Evolutionary conservation across 2,329 filamentous ascomycete genomes (phyloP).

Genomic region (Scytalidium lignicola): DNA sequence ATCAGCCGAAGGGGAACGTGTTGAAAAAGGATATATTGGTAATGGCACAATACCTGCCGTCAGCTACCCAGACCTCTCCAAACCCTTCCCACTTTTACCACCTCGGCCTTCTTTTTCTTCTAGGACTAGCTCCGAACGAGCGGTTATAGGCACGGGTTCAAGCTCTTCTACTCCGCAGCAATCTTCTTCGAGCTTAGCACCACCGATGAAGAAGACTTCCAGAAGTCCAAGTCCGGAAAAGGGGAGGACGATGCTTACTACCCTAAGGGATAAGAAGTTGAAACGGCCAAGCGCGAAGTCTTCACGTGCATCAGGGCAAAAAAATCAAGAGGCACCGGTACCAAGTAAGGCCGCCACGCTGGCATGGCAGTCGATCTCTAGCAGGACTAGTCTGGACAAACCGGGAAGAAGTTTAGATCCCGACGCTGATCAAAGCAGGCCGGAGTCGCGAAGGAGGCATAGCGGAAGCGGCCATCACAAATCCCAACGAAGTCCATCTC

Average conservation of each 20-base stretch:
- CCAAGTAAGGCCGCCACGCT: slow-evolving; percentile 60
- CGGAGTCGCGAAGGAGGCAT: slow-evolving; percentile 16
- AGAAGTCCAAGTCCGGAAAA: slow-evolving; percentile 55
- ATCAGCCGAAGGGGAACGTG: slow-evolving; percentile 20
- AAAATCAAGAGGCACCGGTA: slow-evolving; percentile 42
- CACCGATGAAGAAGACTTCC: slow-evolving; percentile 29
- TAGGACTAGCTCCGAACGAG: slow-evolving; percentile 46
- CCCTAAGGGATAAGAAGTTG: slow-evolving; percentile 46
- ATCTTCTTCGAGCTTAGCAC: slow-evolving; percentile 9
- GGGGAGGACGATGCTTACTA: slow-evolving; percentile 54
- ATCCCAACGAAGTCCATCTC: slow-evolving; percentile 11
- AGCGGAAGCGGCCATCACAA: slow-evolving; percentile 14
- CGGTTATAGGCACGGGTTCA: slow-evolving; percentile 31
- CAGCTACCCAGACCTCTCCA: slow-evolving; percentile 75
- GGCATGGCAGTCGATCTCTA: slow-evolving; percentile 42
- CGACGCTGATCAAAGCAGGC: slow-evolving; percentile 19
- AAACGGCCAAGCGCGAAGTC: slow-evolving; percentile 30
- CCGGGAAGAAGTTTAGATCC: slow-evolving; percentile 22
- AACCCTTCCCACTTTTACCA: slow-evolving; percentile 54
- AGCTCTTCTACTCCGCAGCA: background rate
- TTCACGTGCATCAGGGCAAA: slow-evolving; percentile 30
- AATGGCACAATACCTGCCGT: slow-evolving; percentile 77
- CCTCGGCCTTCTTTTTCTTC: slow-evolving; percentile 43
- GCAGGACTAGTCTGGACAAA: slow-evolving; percentile 15
- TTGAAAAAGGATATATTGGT: slow-evolving; percentile 61